Conservation (phyloP, 306 rosid genomes). For the Lathyrus sativus region DNA sequence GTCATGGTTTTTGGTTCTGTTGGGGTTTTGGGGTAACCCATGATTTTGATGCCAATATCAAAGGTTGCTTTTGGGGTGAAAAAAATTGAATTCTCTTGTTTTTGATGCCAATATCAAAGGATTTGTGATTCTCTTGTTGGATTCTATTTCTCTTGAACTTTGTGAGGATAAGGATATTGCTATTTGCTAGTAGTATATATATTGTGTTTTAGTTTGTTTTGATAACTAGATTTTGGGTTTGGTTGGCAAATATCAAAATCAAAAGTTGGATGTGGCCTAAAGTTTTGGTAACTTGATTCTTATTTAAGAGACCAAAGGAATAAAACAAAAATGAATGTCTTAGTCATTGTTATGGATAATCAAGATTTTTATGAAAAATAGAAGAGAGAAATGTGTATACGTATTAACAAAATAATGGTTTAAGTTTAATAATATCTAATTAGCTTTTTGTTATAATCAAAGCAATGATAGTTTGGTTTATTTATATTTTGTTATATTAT, state of each 20-base stretch:
- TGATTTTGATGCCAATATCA: not conserved
- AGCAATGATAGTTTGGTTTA: too few relatives aligned
- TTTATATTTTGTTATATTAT: too few relatives aligned
- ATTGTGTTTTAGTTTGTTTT: not conserved
- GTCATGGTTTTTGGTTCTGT: conserved; percentile 31
- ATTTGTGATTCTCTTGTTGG: not conserved
- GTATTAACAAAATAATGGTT: too few relatives aligned
- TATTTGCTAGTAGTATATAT: conserved; percentile 2
- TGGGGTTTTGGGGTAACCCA: not conserved
- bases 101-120: not conserved
- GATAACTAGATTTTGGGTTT: not conserved
- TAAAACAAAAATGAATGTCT: not conserved
- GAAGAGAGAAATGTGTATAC: too few relatives aligned
- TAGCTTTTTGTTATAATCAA: too few relatives aligned
- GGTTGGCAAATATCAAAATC: conserved; percentile 35
- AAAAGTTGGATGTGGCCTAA: conserved; percentile 38
- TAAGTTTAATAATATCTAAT: too few relatives aligned
- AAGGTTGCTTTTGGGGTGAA: conserved; percentile 3
- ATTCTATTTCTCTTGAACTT: not conserved
- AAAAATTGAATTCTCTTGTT: not conserved
- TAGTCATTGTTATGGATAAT: not conserved
- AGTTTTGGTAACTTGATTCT: conserved; percentile 19
- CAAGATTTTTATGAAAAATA: too few relatives aligned
- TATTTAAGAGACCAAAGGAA: not conserved
- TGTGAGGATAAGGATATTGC: not conserved